phyloP scores from a whole-genome alignment of 768 basidiomycete species.

The Cubamyces sp. region DNA sequence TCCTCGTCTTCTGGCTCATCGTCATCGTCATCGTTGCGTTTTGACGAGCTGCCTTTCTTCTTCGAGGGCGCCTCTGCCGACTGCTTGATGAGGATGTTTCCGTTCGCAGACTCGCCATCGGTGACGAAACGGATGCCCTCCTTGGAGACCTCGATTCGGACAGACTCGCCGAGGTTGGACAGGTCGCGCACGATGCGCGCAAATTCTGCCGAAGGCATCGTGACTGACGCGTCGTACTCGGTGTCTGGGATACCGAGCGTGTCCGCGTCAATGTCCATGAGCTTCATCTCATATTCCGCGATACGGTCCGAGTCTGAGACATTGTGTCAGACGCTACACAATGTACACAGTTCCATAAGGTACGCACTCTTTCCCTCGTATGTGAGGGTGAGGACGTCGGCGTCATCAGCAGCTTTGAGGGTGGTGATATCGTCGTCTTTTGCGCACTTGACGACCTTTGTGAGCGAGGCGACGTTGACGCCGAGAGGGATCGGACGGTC shows the following conservation, averaged over 20 bases:
- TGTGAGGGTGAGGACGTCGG: constrained; percentile 82
- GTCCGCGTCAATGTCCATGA: constrained; percentile 99
- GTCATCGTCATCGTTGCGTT: constrained; percentile 44
- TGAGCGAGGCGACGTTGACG: constrained; percentile 83
- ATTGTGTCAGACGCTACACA: constrained; percentile 2
- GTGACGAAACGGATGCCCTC: constrained; percentile 92
- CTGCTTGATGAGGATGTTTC: constrained; percentile 81
- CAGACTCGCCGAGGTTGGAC: constrained; percentile 86
- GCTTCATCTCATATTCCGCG: constrained; percentile 98
- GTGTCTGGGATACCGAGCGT: constrained; percentile 96
- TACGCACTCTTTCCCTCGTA: constrained; percentile 88
- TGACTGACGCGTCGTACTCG: constrained; percentile 92
- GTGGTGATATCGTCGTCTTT: constrained; percentile 94
- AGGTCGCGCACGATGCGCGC: constrained; percentile 92
- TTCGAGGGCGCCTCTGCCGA: constrained; percentile 50
- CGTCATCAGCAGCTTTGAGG: constrained; percentile 89
- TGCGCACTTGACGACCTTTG: constrained; percentile 96
- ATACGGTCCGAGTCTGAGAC: constrained; percentile 83
- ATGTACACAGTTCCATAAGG: neutral
- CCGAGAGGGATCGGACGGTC: constrained; percentile 94
- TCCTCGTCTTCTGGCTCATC: constrained; percentile 51
- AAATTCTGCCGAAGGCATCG: constrained; percentile 87
- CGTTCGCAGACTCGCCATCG: constrained; percentile 95
- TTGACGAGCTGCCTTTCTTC: constrained; percentile 29
- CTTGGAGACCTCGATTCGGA: constrained; percentile 94